These are phyloP conservation scores for Lantana camara DNA, from an alignment of 257 asterid genomes.

Conservation along the genomic window DNA sequence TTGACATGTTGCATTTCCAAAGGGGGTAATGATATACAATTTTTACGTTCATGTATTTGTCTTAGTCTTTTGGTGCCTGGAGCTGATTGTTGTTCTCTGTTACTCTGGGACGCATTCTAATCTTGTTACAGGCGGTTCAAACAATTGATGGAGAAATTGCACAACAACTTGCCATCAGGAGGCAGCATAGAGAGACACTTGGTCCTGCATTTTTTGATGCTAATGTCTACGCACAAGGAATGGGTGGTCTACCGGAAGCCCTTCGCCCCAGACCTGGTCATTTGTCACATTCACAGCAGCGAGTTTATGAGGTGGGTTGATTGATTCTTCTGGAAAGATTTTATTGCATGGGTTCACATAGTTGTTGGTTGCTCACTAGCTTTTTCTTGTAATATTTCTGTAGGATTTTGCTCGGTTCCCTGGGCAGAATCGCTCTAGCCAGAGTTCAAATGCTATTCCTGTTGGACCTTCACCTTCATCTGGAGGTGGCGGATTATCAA, in stretches of 20 bases:
- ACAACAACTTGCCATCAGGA: constrained; percentile 69
- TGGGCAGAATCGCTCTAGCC: constrained; percentile 87
- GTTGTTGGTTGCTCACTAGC: constrained; percentile 23
- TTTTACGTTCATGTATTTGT: background rate
- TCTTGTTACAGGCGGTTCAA: constrained; percentile 72
- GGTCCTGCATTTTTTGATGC: constrained; percentile 75
- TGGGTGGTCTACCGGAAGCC: constrained; percentile 83
- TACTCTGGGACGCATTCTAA: constrained; percentile 11
- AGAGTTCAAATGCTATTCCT: constrained; percentile 67
- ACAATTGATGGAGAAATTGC: constrained; percentile 91
- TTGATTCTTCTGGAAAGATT: constrained; percentile 14
- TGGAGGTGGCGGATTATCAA: constrained; percentile 51
- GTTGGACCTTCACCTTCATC: constrained; percentile 68
- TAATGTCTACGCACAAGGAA: constrained; percentile 67
- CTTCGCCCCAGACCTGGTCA: constrained; percentile 98
- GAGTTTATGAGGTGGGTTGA: constrained; percentile 84
- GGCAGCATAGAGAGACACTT: constrained; percentile 81
- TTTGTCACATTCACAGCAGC: constrained; percentile 86
- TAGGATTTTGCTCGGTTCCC: constrained; percentile 98
- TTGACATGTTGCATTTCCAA: background rate
- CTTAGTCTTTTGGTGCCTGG: background rate
- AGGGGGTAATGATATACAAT: background rate
- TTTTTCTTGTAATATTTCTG: constrained; percentile 12
- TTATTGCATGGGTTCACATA: constrained; percentile 14
- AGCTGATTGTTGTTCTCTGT: constrained; percentile 4